Evolutionary conservation across 75 land plant species (phyloP), one percentile per base, ranked within the genome.

Genomic region (Picea glauca): DNA sequence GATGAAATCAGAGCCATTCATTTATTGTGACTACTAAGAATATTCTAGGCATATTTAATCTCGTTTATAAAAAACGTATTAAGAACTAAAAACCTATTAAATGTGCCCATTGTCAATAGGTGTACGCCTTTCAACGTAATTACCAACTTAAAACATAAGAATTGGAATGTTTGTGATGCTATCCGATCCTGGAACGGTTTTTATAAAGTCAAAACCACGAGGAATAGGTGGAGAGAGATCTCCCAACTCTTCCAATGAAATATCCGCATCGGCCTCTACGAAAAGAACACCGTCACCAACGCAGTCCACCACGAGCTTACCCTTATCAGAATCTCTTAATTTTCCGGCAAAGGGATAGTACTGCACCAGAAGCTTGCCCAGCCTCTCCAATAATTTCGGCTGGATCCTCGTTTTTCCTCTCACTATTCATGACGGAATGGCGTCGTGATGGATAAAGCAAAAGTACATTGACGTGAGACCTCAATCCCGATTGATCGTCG

Each of bases 331-430:
- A n/a, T 74, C 58, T 32, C 74, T 32, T 1, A 82, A 60, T 30
- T 79, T 46, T 8, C 84, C 84, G 18, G 84, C 84, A n/a, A 82
- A 20, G 5, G 84, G 84, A 66, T 78, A 82, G 76, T 78, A 82
- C 23, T 15, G 59, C 8, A 78, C 79, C 11, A 82, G 76, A 13
- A 50, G 64, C 76, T 60, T 82, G 15, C 72, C 26, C 5, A 82
- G 67, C 54, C 58, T 30, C 78, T 66, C 75, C 74, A 50, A 67
- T 8, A 88, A 57, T 56, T 81, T 66, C 14, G 50, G 35, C 30
- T 40, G 43, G 43, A 40, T 40, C 43, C 0, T 46, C 50, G 6
- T 7, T 46, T 33, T 88, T 79, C 18, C 70, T 84, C 0, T 85
- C 84, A 46, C 9, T 0, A 46, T 46, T 46, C 5, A 46, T 46